phyloP scores from a whole-genome alignment of 805 yeast species.

The Tetrapisispora namnaoensis region DNA sequence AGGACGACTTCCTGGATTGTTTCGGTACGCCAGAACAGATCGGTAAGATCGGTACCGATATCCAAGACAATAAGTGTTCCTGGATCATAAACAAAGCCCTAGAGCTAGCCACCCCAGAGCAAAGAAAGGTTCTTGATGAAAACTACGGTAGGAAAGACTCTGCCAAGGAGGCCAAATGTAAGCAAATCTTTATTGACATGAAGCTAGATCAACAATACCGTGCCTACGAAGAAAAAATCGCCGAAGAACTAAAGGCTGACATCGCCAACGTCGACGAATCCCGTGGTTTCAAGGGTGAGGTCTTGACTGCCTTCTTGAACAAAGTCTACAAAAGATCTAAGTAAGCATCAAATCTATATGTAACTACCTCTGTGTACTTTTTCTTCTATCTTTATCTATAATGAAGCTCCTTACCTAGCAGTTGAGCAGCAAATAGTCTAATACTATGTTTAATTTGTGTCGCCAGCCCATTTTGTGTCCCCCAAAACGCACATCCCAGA shows the following conservation, averaged over 20 bases:
- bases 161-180: conserved; percentile 56
- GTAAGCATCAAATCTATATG: conserved; percentile 29
- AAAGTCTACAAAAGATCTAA: conserved; percentile 93
- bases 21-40: conserved; percentile 95
- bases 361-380: too few species aligned
- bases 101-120: conserved; percentile 64
- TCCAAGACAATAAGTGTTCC: conserved; percentile 95
- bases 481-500: too few species aligned
- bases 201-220: conserved; percentile 60
- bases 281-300: conserved; percentile 86
- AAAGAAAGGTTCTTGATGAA: conserved; percentile 70
- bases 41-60: conserved; percentile 98
- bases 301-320: conserved; percentile 72
- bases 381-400: neutral
- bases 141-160: conserved; percentile 85
- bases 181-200: conserved; percentile 63
- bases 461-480: neutral
- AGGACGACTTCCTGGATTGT: conserved; percentile 94
- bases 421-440: too few species aligned
- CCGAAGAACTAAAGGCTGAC: conserved; percentile 48
- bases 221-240: conserved; percentile 75
- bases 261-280: conserved; percentile 76
- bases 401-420: neutral
- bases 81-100: conserved; percentile 96
- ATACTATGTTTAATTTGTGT: neutral